Evolutionary conservation across 2,329 filamentous ascomycete species (phyloP), one percentile per base, ranked within the genome.

Genomic region (Zalaria obscura): DNA sequence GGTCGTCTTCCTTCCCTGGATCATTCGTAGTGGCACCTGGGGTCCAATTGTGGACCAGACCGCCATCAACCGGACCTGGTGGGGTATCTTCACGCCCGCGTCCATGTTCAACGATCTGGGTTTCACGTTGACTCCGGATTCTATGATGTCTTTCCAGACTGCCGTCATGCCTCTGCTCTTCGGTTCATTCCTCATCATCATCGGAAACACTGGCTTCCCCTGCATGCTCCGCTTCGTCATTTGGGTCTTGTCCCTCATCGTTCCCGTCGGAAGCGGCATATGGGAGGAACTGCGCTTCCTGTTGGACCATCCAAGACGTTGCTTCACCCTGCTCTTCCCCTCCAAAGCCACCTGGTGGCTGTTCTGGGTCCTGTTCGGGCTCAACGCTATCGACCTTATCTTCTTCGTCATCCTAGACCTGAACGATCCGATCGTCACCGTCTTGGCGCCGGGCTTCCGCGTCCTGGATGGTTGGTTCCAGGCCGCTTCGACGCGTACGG

Each of bases 41-140:
- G 77, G 76, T 4, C 50, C 66, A 0, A 56, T 89, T 10, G 74
- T 95, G n/a, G 66, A 72, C 2, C 60, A 57, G 0, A 69, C 66
- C 39, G 77, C 76, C 5, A 65, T 83, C 50, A 78, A 70, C 43
- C 76, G 76, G 34, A 73, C 75, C 0, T 98, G 91, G 91, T 98
- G 91, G 83, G 87, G 76, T 0, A 77, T 98, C 50, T 98, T 89
- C 64, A 94, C 85, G 0, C 67, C 87, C 9, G 85, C 78, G 38
- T 91, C 87, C 34, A 75, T 87, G 42, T 95, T 98, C 62, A 95
- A 89, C 62, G 89, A 98, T 64, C 65, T 96, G n/a, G 91, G 91
- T 7, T 89, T 87, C 52, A 89, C 88, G 2, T 67, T 98, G 48
- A 96, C 87, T 0, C 82, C 88, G 0, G 84, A 96, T 62, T 95